Conservation (phyloP, 1,139 yeast genomes). For the Meyerozyma carpophila region DNA sequence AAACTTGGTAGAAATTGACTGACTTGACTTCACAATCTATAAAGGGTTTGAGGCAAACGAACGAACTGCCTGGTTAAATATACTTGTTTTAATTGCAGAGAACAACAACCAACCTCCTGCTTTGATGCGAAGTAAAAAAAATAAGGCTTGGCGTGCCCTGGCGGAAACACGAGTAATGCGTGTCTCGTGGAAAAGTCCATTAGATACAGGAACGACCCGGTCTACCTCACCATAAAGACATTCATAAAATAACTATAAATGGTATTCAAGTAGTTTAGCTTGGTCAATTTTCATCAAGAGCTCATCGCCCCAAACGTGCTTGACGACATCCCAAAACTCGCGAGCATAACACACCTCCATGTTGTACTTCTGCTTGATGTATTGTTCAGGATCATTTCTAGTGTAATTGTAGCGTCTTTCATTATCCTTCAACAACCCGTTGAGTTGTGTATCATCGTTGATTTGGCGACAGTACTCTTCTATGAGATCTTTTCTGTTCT, state of each 20-base stretch:
- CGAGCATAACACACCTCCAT: slow-evolving; percentile 60
- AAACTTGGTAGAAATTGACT: no score
- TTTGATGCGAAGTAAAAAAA: not conserved
- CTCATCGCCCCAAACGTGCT: slow-evolving; percentile 58
- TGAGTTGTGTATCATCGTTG: slow-evolving; percentile 13
- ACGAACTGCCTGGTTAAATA: not conserved
- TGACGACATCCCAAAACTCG: slow-evolving; percentile 74
- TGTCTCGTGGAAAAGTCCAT: not conserved
- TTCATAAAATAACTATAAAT: slow-evolving; percentile 15
- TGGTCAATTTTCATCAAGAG: slow-evolving; percentile 25
- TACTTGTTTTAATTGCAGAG: not conserved
- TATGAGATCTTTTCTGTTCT: slow-evolving; percentile 66
- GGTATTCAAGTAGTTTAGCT: slow-evolving; percentile 33
- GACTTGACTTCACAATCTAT: no score
- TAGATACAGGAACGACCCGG: not conserved
- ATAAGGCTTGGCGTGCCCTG: not conserved
- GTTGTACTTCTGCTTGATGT: slow-evolving; percentile 46
- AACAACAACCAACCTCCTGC: not conserved
- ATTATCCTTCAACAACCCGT: slow-evolving; percentile 34
- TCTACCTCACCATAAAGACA: not conserved
- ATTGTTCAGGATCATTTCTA: slow-evolving; percentile 41
- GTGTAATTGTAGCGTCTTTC: slow-evolving; percentile 22
- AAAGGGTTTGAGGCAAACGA: no score
- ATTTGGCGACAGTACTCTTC: slow-evolving; percentile 36
- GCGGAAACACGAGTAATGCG: not conserved